Evolutionary conservation across 305 asterid species (phyloP).

Genomic region (Fraxinus ornus): DNA sequence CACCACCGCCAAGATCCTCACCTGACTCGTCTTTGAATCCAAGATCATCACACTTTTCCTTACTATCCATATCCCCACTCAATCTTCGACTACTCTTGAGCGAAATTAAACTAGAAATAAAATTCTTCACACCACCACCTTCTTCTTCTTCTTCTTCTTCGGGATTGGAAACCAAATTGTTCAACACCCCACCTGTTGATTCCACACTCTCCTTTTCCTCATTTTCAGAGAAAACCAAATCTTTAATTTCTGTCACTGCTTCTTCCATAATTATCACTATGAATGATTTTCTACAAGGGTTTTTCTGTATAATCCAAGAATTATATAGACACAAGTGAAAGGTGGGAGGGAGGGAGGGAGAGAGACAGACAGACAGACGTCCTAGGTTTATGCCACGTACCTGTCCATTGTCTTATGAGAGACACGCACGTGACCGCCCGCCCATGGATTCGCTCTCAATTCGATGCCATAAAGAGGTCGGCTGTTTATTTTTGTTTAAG

Average conservation of each 20-base stretch:
- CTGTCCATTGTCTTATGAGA: not conserved
- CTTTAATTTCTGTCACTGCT: constrained; percentile 22
- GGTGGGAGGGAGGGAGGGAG: not conserved
- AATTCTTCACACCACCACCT: constrained; percentile 26
- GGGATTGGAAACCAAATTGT: constrained; percentile 26
- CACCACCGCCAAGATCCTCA: not conserved
- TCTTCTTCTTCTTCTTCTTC: not conserved
- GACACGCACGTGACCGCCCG: constrained; percentile 5
- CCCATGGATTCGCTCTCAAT: not conserved
- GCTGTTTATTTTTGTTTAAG: not conserved
- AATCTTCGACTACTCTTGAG: constrained; percentile 8
- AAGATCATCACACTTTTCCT: not conserved
- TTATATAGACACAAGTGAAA: not conserved
- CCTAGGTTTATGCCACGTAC: not conserved
- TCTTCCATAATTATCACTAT: constrained; percentile 26
- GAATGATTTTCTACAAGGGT: not conserved
- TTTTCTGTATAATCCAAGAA: not conserved
- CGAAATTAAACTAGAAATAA: constrained; percentile 32
- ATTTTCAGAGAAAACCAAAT: constrained; percentile 15
- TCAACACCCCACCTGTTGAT: constrained; percentile 23
- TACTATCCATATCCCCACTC: not conserved
- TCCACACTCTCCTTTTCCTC: not conserved
- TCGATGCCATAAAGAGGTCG: not conserved
- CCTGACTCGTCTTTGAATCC: constrained; percentile 5
- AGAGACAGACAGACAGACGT: constrained; percentile 8